These are phyloP conservation scores for Cryptosporidium canis DNA, from an alignment of 169 alveolate genomes.

Conservation along the genomic window DNA sequence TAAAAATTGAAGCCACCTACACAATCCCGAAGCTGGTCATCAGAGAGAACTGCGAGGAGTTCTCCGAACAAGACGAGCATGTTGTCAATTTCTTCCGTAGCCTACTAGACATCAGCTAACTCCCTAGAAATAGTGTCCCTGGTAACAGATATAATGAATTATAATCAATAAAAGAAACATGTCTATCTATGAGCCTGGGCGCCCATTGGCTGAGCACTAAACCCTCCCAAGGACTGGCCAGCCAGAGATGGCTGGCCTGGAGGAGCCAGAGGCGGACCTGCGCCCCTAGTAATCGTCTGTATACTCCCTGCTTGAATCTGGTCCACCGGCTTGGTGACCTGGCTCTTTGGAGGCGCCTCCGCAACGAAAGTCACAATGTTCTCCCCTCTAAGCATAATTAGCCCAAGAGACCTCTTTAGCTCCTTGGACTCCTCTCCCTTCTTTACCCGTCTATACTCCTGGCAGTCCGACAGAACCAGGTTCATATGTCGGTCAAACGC, in stretches of 20 bases:
- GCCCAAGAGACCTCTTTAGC: slow-evolving; percentile 95
- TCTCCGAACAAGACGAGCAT: slow-evolving; percentile 55
- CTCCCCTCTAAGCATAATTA: slow-evolving; percentile 97
- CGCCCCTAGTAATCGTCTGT: slow-evolving; percentile 40
- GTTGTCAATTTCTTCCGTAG: slow-evolving; percentile 40
- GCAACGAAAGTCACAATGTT: slow-evolving; percentile 95
- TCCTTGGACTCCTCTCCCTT: slow-evolving; percentile 81
- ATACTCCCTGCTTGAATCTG: slow-evolving; percentile 27
- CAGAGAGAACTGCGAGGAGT: slow-evolving; percentile 32
- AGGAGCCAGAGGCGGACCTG: slow-evolving; percentile 58
- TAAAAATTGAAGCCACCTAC: slow-evolving; percentile 9
- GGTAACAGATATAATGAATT: neutral
- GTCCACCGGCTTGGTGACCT: slow-evolving; percentile 74
- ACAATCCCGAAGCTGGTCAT: slow-evolving; percentile 30
- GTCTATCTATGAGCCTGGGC: neutral
- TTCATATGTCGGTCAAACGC: slow-evolving; percentile 99
- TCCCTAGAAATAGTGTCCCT: neutral
- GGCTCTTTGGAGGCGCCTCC: slow-evolving; percentile 95
- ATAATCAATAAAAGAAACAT: neutral
- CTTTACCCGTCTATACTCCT: slow-evolving; percentile 94
- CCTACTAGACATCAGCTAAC: slow-evolving; percentile 10
- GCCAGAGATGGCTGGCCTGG: slow-evolving; percentile 28
- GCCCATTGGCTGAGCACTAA: slow-evolving; percentile 31
- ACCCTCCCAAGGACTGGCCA: slow-evolving; percentile 33
- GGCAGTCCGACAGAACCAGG: slow-evolving; percentile 96